Evolutionary conservation across 805 yeast species (phyloP), one percentile per base, ranked within the genome.

Genomic region (Nakazawaea holstii): DNA sequence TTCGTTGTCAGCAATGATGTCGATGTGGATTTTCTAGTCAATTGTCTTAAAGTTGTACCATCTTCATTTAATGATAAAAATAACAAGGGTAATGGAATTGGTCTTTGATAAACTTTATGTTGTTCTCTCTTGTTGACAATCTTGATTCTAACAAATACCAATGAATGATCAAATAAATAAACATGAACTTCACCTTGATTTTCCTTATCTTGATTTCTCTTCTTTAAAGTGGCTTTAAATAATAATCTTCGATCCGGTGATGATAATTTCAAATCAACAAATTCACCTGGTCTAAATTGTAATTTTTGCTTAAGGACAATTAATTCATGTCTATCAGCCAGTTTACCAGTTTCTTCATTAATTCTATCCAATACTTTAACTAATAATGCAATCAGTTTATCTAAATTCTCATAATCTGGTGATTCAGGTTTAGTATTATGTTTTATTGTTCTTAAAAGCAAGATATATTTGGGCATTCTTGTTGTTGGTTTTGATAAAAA

Each of bases 401-500:
- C 72, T 49, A 94, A 69, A 54, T 82, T 78, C 45, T 76, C 78
- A 57, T 75, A 77, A 55, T 91, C 97, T 1, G 87, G 82, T 7
- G 82, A 75, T 26, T 80, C 86, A n/a, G 84, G 83, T 45, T 75
- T 78, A 0, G 98, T 90, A 53, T 81, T 79, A 62, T 94, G 92
- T 53, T 88, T 71, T 32, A 94, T 87, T 41, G 92, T 94, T 49
- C 79, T 83, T 20, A 92, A 72, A 49, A 94, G 72, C 43, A 94
- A 69, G 53, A 95, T 96, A 66, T 94, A 94, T 55, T 98, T 74
- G 8, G 97, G 98, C 30, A 97, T 90, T 62, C 99, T 79, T 13
- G 97, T 90, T 2, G 96, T 91, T 44, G 98, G 97, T 59, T 92
- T 95, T 6, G 96, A 88, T 53, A 94, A 73, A 59, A 90, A 94